Conservation (phyloP, 768 basidiomycete genomes). For the Phlebiopsis gigantea region DNA sequence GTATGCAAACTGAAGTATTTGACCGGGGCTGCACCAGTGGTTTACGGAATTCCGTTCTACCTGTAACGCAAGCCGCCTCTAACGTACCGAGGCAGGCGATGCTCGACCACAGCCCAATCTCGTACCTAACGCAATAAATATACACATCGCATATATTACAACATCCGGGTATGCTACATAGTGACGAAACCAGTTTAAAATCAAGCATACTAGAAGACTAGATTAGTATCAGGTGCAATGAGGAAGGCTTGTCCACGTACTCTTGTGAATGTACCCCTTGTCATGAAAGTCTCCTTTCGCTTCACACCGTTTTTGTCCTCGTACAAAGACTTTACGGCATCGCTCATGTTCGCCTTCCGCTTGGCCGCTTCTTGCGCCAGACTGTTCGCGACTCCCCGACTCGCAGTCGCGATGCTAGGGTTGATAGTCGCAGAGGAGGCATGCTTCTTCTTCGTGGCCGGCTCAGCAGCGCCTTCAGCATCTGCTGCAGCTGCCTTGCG, state of each 20-base stretch:
- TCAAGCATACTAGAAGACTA: conserved; percentile 21
- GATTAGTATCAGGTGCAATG: background rate
- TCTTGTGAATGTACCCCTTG: conserved; percentile 87
- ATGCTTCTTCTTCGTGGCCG: conserved; percentile 37
- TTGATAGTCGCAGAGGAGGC: conserved; percentile 36
- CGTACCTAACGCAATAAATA: background rate
- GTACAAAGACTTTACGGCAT: conserved; percentile 81
- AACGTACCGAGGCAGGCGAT: no score
- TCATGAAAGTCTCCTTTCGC: conserved; percentile 86
- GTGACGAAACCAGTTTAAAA: background rate
- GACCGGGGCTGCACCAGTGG: conserved; percentile 91
- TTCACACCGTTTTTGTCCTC: conserved; percentile 46
- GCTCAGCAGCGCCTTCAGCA: conserved; percentile 29
- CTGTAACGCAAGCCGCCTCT: no score
- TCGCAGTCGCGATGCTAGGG: conserved; percentile 49
- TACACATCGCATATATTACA: conserved; percentile 6
- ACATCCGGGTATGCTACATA: conserved; percentile 9
- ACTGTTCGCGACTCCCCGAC: conserved; percentile 62
- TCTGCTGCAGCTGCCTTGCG: conserved; percentile 41
- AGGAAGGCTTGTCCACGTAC: conserved; percentile 39
- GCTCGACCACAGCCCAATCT: no score
- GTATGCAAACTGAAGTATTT: conserved; percentile 87
- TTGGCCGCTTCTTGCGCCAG: conserved; percentile 80
- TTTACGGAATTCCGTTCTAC: conserved; percentile 95
- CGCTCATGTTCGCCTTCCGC: conserved; percentile 80